Percentiles rank a stretch among this genome's conserved stretches.
These are phyloP conservation scores for Brassica juncea DNA, from an alignment of 345 rosid genomes.

Conservation along the genomic window DNA sequence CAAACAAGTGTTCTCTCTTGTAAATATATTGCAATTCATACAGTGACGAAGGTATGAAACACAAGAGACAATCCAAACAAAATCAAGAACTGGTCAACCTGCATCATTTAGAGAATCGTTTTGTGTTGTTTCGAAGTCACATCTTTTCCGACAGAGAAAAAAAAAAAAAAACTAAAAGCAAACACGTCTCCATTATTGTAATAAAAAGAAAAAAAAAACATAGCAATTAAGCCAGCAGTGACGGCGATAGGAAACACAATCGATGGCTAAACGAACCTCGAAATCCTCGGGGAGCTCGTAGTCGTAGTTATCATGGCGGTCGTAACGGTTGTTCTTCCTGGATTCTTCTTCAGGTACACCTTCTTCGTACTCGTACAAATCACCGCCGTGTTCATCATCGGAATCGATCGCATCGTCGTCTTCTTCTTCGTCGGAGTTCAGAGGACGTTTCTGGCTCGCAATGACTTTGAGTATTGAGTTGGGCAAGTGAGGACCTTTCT, in stretches of 20 bases:
- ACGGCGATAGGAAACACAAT: background rate
- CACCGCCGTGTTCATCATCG: constrained; percentile 51
- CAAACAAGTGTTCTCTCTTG: background rate
- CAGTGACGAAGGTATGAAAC: background rate
- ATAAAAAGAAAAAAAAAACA: background rate
- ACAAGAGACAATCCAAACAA: background rate
- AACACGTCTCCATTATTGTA: background rate
- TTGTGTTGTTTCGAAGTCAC: background rate
- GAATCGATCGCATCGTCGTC: constrained; percentile 52
- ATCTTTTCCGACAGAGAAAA: too few relatives aligned
- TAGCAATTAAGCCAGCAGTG: constrained; percentile 3
- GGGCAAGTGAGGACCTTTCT: constrained; percentile 79
- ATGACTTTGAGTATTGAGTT: constrained; percentile 56
- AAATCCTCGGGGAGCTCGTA: constrained; percentile 70
- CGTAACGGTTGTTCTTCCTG: constrained; percentile 74
- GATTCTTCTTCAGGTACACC: constrained; percentile 75
- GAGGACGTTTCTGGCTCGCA: constrained; percentile 49
- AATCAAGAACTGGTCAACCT: background rate
- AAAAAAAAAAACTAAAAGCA: background rate
- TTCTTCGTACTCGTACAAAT: constrained; percentile 86
- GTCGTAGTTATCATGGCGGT: constrained; percentile 66
- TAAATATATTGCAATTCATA: background rate
- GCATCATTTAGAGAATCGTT: background rate
- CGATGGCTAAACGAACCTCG: constrained; percentile 44
- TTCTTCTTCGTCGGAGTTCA: constrained; percentile 60